phyloP scores from a whole-genome alignment of 2,329 filamentous ascomycete genomes.

The Epichloe uncinata region DNA sequence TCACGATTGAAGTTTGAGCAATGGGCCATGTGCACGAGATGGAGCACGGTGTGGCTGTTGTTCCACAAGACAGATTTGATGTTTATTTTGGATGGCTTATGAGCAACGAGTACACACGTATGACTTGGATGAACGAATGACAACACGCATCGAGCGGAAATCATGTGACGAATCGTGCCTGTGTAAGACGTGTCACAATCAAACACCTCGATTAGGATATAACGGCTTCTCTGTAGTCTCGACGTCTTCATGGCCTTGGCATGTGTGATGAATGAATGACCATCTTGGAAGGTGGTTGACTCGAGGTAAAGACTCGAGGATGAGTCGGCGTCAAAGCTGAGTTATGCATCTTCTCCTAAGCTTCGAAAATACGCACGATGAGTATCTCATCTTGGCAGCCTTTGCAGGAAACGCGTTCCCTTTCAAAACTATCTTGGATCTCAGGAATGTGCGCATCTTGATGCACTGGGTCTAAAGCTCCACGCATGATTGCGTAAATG shows the following conservation, averaged over 20 bases:
- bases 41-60: background rate
- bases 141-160: conserved; percentile 1
- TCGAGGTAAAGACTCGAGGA: no score
- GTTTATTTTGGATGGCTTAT: background rate
- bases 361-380: no score
- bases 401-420: no score
- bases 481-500: no score
- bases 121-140: background rate
- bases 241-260: background rate
- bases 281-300: background rate
- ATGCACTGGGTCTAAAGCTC: no score
- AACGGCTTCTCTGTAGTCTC: no score
- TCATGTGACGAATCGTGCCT: background rate
- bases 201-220: no score
- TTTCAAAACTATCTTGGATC: no score
- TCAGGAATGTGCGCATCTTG: no score
- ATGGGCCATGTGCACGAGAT: background rate
- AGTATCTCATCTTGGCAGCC: no score
- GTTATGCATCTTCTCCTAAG: no score
- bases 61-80: background rate
- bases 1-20: conserved; percentile 49
- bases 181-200: background rate
- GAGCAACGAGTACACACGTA: background rate
- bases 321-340: no score
- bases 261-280: background rate